A percentile compares a stretch with the other conserved stretches of the same genome.
phyloP scores from a whole-genome alignment of 2,329 filamentous ascomycete genomes.

The Talaromyces sp. region DNA sequence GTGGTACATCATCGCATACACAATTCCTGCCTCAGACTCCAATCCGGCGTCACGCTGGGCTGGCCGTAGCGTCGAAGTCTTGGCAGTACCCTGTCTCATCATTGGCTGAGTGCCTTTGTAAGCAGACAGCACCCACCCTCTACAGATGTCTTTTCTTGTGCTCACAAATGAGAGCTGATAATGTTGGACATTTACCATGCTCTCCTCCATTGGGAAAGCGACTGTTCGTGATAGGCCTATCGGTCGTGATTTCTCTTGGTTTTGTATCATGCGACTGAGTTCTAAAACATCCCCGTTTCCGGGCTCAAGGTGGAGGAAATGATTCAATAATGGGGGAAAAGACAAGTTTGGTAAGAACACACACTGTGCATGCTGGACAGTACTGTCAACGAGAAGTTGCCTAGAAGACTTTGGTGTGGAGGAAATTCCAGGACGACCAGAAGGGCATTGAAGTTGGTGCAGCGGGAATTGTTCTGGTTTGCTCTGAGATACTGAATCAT shows the following conservation, averaged over 20 bases:
- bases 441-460: neutral
- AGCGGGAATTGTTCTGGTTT: neutral
- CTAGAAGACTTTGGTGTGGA: neutral
- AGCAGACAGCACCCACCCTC: neutral
- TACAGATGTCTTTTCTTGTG: too few species aligned
- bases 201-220: neutral
- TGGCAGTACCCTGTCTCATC: neutral
- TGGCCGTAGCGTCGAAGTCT: neutral
- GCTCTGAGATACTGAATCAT: too few species aligned
- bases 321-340: neutral
- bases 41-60: neutral
- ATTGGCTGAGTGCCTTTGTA: neutral
- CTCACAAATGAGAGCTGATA: neutral
- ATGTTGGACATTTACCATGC: neutral
- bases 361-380: conserved; percentile 2
- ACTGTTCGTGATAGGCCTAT: neutral
- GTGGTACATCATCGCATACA: neutral
- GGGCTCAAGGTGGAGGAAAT: neutral
- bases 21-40: neutral
- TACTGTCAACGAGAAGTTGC: neutral
- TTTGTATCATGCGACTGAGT: neutral
- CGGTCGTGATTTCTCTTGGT: neutral
- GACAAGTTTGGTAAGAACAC: conserved; percentile 3
- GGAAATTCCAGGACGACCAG: neutral
- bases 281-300: neutral